Base-by-base conservation (phyloP, 306 rosid species). In the Astragalus membranaceus region DNA sequence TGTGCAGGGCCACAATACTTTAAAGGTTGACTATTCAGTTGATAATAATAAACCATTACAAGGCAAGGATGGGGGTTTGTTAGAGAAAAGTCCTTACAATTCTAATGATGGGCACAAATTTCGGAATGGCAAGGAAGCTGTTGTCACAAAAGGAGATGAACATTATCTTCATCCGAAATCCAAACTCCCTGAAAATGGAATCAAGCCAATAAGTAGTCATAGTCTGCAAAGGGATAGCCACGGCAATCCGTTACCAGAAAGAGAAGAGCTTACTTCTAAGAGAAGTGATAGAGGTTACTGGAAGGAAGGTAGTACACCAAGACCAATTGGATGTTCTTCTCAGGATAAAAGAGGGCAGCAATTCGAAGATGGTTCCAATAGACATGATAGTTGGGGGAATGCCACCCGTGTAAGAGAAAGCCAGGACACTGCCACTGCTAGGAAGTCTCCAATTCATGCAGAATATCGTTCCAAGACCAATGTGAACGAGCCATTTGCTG, bases 1-100 rank as follows among this genome's bases (percentile, higher is more conserved):
- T 62, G 12, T 88, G 87, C 95, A 94, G 98, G 90, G 75, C 66
- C 58, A 23, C 55, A 85, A 75, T 72, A 72, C 64, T 69, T 63
- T 35, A 16, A 78, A 86, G 58, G 36, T 67, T 80, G 54, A 69
- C 64, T 74, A 37, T 68, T 47, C 39, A 20, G 20, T 59, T 59
- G 85, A 68, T 41, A 44, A 70, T 61, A 73, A 65, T 36, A 75
- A 80, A 51, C 57, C 79, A 26, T 71, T 72, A 29, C 78, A 69
- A 41, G 85, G 75, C 33, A 82, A 69, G 72, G 83, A 72, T 79
- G 87, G 64, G 81, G 70, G 23, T n/a, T 66, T 62, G 32, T 37
- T 29, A 16, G 74, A 70, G 58, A 85, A 72, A 70, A 77, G 62
- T 41, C 75, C 73, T 17, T 76, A 64, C 35, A 50, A 16, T 67